Evolutionary conservation across 2,329 filamentous ascomycete genomes (phyloP).

Genomic region (Aspergillus sp.): DNA sequence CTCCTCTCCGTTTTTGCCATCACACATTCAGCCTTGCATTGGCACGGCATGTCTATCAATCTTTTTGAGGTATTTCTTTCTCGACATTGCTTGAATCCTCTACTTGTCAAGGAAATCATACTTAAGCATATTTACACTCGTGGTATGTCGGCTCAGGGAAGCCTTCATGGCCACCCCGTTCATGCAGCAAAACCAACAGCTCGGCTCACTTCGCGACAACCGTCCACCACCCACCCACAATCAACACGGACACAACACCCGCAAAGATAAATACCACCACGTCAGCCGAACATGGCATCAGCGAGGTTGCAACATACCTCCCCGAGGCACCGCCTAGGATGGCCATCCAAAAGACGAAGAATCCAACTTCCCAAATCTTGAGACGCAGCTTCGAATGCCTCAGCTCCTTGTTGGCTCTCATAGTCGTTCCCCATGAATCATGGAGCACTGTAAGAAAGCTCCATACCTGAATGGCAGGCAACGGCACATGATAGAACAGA

Average conservation of each 20-base stretch:
- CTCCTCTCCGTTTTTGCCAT: too few species aligned
- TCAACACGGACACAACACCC: background rate
- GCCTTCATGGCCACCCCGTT: background rate
- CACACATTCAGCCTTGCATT: too few species aligned
- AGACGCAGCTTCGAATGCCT: conserved; percentile 10
- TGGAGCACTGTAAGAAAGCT: conserved; percentile 36
- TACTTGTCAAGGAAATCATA: too few species aligned
- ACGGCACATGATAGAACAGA: conserved; percentile 38
- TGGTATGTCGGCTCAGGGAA: background rate
- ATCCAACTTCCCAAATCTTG: conserved; percentile 23
- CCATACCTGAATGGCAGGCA: conserved; percentile 41
- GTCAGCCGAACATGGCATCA: background rate
- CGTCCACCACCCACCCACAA: background rate
- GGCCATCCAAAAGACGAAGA: conserved; percentile 35
- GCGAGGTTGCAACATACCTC: background rate
- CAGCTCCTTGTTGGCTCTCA: conserved; percentile 33
- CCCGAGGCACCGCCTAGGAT: conserved; percentile 27
- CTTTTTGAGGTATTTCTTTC: too few species aligned
- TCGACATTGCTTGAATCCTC: too few species aligned
- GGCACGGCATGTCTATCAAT: too few species aligned
- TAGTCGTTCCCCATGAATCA: conserved; percentile 39
- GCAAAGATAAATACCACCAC: background rate
- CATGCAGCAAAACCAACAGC: background rate
- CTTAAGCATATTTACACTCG: too few species aligned
- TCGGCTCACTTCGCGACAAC: background rate